Evolutionary conservation across 768 basidiomycete species (phyloP).

Genomic region (Boletus edulis): DNA sequence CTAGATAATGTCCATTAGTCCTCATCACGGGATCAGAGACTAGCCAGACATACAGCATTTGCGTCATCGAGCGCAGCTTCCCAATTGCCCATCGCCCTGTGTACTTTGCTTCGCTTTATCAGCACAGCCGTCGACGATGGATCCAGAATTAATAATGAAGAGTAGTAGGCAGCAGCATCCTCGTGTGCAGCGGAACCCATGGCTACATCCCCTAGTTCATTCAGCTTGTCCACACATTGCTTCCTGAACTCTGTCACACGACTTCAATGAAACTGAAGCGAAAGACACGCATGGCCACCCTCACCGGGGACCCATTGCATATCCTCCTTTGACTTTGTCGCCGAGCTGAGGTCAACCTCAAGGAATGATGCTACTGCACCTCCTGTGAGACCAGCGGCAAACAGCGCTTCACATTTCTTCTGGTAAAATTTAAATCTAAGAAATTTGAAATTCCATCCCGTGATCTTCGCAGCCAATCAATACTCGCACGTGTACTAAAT

Average conservation of each 20-base stretch:
- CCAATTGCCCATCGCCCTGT: background rate
- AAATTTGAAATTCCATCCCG: conserved; percentile 14
- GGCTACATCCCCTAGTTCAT: conserved; percentile 6
- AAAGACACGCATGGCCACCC: background rate
- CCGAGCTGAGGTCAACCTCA: background rate
- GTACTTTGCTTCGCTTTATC: conserved; percentile 12
- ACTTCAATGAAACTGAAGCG: background rate
- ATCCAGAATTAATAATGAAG: conserved; percentile 7
- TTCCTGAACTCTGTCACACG: conserved; percentile 3
- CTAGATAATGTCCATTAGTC: background rate
- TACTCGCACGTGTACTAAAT: background rate
- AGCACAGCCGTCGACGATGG: background rate
- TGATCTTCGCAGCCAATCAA: conserved; percentile 7
- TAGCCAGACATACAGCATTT: conserved; percentile 3
- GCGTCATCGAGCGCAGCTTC: conserved; percentile 9
- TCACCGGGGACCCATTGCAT: conserved; percentile 8
- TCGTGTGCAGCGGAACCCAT: background rate
- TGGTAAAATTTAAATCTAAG: conserved; percentile 6
- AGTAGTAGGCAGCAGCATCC: conserved; percentile 9
- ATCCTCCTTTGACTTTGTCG: background rate
- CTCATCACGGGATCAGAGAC: background rate
- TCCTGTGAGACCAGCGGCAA: background rate
- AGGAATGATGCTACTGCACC: conserved; percentile 5
- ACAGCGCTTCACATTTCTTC: conserved; percentile 6
- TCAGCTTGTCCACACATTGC: conserved; percentile 9